These are phyloP conservation scores for Leucocoprinus leucothites DNA, from an alignment of 768 basidiomycete species.

Conservation along the genomic window DNA sequence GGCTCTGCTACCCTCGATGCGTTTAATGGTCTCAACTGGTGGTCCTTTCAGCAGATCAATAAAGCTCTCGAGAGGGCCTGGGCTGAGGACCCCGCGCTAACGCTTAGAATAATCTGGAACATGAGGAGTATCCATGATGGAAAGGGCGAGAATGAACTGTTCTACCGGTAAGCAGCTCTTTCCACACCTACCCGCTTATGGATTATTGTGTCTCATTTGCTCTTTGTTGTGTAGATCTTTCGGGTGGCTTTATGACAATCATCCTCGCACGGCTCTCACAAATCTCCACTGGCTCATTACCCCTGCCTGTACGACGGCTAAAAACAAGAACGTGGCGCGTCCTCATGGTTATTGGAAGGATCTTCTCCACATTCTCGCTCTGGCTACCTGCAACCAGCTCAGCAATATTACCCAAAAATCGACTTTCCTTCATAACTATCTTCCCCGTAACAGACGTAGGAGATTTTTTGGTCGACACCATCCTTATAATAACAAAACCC, in stretches of 20 bases:
- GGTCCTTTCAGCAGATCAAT: slow-evolving; percentile 25
- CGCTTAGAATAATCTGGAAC: slow-evolving; percentile 67
- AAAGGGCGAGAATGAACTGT: slow-evolving; percentile 54
- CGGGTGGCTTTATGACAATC: slow-evolving; percentile 67
- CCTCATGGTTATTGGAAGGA: slow-evolving; percentile 78
- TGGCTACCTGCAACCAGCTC: slow-evolving; percentile 55
- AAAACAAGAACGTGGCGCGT: slow-evolving; percentile 24
- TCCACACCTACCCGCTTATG: not conserved
- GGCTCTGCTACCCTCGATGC: slow-evolving; percentile 52
- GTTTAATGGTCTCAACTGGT: slow-evolving; percentile 39
- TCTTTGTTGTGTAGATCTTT: slow-evolving; percentile 36
- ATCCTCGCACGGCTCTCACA: slow-evolving; percentile 65
- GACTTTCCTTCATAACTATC: slow-evolving; percentile 29
- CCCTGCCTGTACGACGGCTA: slow-evolving; percentile 40
- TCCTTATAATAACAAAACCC: slow-evolving; percentile 16
- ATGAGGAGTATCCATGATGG: slow-evolving; percentile 70
- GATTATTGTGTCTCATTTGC: not conserved
- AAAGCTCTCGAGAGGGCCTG: slow-evolving; percentile 46
- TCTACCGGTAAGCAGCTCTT: slow-evolving; percentile 50
- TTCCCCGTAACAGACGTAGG: slow-evolving; percentile 5
- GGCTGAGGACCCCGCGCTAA: slow-evolving; percentile 54
- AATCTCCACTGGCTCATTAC: slow-evolving; percentile 55
- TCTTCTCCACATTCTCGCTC: slow-evolving; percentile 61
- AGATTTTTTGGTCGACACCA: not conserved
- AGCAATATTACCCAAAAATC: slow-evolving; percentile 16